Percentiles rank a stretch among this genome's conserved stretches.
These are phyloP conservation scores for Fonsecaea multimorphosa DNA, from an alignment of 2,329 filamentous ascomycete genomes.

Conservation along the genomic window DNA sequence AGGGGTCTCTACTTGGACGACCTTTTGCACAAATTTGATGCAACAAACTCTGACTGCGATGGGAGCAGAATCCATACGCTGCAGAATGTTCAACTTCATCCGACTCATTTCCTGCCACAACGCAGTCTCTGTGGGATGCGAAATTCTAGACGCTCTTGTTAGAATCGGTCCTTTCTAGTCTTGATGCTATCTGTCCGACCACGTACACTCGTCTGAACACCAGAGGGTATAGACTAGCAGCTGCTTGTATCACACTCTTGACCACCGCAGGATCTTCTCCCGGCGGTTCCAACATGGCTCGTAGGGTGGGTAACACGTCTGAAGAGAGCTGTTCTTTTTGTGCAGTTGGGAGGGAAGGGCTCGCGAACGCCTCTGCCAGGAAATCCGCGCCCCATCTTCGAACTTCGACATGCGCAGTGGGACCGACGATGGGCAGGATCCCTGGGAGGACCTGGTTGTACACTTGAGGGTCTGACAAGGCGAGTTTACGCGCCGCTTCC, in stretches of 20 bases:
- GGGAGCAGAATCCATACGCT: slow-evolving; percentile 81
- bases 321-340: slow-evolving; percentile 82
- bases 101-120: slow-evolving; percentile 87
- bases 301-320: slow-evolving; percentile 77
- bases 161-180: slow-evolving; percentile 17
- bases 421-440: slow-evolving; percentile 87
- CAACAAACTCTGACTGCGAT: slow-evolving; percentile 87
- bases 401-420: slow-evolving; percentile 75
- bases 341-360: slow-evolving; percentile 76
- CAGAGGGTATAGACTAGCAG: slow-evolving; percentile 90
- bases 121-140: slow-evolving; percentile 78
- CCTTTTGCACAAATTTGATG: slow-evolving; percentile 94
- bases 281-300: slow-evolving; percentile 71
- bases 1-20: slow-evolving; percentile 90
- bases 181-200: slow-evolving; percentile 17
- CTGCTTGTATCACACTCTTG: slow-evolving; percentile 84
- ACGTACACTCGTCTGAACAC: slow-evolving; percentile 95
- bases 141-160: slow-evolving; percentile 66
- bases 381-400: slow-evolving; percentile 97
- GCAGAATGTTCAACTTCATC: slow-evolving; percentile 87
- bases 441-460: slow-evolving; percentile 92
- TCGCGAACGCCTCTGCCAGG: slow-evolving; percentile 92
- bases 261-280: slow-evolving; percentile 79
- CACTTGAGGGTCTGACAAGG: slow-evolving; percentile 82
- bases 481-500: slow-evolving; percentile 86